A percentile compares a stretch with the other conserved stretches of the same genome.
Evolutionary conservation across 176 grass and related monocot species (phyloP).

Genomic region (Cocos nucifera): DNA sequence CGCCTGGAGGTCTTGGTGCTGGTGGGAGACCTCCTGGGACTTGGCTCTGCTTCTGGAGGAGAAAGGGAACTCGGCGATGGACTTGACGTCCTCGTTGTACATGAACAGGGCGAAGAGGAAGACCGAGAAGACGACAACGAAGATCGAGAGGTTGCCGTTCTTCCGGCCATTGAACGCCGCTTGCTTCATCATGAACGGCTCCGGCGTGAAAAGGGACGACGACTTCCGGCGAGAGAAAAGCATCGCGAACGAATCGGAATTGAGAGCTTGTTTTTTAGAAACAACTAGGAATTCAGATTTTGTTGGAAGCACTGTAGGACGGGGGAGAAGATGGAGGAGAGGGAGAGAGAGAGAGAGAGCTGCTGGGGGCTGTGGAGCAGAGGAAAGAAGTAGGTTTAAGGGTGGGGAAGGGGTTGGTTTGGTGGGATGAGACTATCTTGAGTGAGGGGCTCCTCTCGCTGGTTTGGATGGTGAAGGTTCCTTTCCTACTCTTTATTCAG

Average conservation of each 20-base stretch:
- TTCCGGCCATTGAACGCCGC: conserved; percentile 57
- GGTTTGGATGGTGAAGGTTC: background rate
- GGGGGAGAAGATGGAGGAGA: too few species aligned
- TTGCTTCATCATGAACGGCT: conserved; percentile 60
- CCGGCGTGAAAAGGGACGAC: background rate
- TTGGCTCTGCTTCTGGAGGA: conserved; percentile 20
- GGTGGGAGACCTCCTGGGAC: conserved; percentile 42
- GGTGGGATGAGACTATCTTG: conserved; percentile 19
- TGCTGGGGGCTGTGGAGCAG: too few species aligned
- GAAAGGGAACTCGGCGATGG: conserved; percentile 81
- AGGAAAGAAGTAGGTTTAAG: too few species aligned
- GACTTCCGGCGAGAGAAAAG: conserved; percentile 40
- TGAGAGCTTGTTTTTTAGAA: background rate
- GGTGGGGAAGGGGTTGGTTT: conserved; percentile 3
- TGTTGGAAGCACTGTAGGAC: too few species aligned
- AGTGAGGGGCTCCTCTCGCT: background rate
- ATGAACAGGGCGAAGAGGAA: conserved; percentile 81
- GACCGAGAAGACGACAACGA: conserved; percentile 52
- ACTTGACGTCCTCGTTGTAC: conserved; percentile 95
- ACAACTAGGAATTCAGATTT: too few species aligned
- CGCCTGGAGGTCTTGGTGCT: conserved; percentile 33
- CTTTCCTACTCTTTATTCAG: background rate
- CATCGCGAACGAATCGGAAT: background rate
- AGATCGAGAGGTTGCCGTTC: conserved; percentile 59
- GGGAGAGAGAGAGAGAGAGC: too few species aligned